Percentiles rank a stretch among this genome's conserved stretches.
phyloP scores from a whole-genome alignment of 805 yeast genomes.

The Starmerella stellata region DNA sequence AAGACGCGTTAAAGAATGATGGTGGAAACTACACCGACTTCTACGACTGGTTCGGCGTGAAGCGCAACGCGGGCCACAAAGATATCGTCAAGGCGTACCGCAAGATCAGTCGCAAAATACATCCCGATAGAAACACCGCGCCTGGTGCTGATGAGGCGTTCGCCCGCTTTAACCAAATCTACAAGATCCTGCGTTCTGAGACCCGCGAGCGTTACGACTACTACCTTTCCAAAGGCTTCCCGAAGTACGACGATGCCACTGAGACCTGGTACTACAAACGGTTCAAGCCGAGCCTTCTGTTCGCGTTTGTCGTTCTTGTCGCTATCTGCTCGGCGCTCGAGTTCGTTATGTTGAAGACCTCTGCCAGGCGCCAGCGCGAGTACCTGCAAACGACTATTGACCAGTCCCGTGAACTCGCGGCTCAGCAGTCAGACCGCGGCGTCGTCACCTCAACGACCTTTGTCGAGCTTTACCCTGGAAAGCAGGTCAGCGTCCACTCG shows the following conservation, averaged over 20 bases:
- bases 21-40: constrained; percentile 45
- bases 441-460: constrained; percentile 18
- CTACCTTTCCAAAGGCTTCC: constrained; percentile 69
- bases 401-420: constrained; percentile 20
- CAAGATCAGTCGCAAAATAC: constrained; percentile 50
- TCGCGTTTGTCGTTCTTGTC: constrained; percentile 35
- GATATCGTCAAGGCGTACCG: constrained; percentile 33
- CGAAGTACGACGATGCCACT: constrained; percentile 43
- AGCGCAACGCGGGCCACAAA: constrained; percentile 14
- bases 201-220: constrained; percentile 64
- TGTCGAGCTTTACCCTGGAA: constrained; percentile 20
- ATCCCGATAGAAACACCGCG: constrained; percentile 61
- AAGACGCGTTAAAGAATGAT: constrained; percentile 43
- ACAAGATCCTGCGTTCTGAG: constrained; percentile 46
- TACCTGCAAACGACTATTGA: constrained; percentile 28
- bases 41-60: constrained; percentile 38
- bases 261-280: constrained; percentile 43
- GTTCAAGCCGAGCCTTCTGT: constrained; percentile 46
- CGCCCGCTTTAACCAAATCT: constrained; percentile 58
- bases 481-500: constrained; percentile 22
- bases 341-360: constrained; percentile 35
- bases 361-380: constrained; percentile 37
- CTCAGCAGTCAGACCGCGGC: constrained; percentile 17
- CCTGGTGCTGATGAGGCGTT: constrained; percentile 47
- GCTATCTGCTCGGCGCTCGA: constrained; percentile 40